Percentiles rank a stretch among this genome's conserved stretches.
These are phyloP conservation scores for Pleurotus tuoliensis DNA, from an alignment of 768 basidiomycete genomes.

Conservation along the genomic window DNA sequence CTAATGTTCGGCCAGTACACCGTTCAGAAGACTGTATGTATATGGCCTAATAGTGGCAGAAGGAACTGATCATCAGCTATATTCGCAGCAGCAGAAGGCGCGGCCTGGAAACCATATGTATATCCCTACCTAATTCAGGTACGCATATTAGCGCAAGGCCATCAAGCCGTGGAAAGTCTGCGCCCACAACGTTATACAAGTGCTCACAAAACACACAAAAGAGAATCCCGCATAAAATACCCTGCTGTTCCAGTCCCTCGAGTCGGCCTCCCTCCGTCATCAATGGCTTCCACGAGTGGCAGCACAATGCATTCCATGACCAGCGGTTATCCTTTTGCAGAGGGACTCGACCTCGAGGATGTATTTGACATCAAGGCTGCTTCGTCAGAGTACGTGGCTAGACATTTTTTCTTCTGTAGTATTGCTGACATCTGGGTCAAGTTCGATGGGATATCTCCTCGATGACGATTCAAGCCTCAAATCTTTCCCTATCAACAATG, in stretches of 20 bases:
- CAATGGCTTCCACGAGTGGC: neutral
- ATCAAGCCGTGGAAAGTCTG: conserved; percentile 1
- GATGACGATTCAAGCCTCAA: conserved; percentile 5
- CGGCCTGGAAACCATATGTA: neutral
- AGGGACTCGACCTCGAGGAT: neutral
- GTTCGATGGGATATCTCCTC: neutral
- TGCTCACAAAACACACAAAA: conserved; percentile 4
- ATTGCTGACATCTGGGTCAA: neutral
- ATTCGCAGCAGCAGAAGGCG: too few species aligned
- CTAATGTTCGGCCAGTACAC: too few species aligned
- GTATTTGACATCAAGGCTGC: conserved; percentile 5
- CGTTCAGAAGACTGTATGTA: neutral
- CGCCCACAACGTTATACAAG: conserved; percentile 9
- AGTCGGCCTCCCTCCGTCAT: neutral
- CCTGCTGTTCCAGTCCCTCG: too few species aligned
- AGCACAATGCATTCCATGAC: neutral
- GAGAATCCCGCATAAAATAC: neutral
- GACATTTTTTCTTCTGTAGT: neutral
- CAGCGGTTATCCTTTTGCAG: neutral
- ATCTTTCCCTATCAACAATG: conserved; percentile 5
- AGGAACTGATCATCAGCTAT: too few species aligned
- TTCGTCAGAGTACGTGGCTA: neutral
- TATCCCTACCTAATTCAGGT: conserved; percentile 1
- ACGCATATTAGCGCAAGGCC: neutral
- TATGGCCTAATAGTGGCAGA: neutral